These are phyloP conservation scores for Trametes coccinea DNA, from an alignment of 768 basidiomycete genomes.

Conservation along the genomic window DNA sequence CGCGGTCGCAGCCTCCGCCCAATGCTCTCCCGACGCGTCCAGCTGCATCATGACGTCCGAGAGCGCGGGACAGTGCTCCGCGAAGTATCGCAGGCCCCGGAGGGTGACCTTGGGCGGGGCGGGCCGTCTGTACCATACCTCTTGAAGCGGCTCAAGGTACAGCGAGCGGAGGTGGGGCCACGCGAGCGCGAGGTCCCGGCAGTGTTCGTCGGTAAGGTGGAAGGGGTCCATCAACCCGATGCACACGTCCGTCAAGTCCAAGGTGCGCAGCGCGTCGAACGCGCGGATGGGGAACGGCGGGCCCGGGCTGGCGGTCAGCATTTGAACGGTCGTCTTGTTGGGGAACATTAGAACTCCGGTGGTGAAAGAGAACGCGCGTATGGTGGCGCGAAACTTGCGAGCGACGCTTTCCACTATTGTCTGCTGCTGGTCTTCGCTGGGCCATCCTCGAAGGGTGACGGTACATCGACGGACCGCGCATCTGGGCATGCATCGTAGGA, in stretches of 20 bases:
- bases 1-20: background rate
- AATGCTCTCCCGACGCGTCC: constrained; percentile 4
- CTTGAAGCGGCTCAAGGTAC: background rate
- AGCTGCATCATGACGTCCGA: background rate
- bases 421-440: background rate
- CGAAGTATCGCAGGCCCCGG: constrained; percentile 5
- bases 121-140: background rate
- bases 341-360: background rate
- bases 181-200: background rate
- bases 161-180: constrained; percentile 1
- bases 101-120: background rate
- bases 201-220: background rate
- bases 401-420: background rate
- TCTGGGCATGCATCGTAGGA: background rate
- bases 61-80: background rate
- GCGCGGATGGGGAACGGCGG: background rate
- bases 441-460: background rate
- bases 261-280: background rate
- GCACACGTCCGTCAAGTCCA: background rate
- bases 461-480: background rate
- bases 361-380: background rate
- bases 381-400: background rate
- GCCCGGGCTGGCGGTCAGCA: background rate
- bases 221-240: background rate
- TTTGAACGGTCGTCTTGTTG: background rate